Evolutionary conservation across 1,139 yeast species (phyloP), one percentile per base, ranked within the genome.

Genomic region (Debaryomyces sp.): DNA sequence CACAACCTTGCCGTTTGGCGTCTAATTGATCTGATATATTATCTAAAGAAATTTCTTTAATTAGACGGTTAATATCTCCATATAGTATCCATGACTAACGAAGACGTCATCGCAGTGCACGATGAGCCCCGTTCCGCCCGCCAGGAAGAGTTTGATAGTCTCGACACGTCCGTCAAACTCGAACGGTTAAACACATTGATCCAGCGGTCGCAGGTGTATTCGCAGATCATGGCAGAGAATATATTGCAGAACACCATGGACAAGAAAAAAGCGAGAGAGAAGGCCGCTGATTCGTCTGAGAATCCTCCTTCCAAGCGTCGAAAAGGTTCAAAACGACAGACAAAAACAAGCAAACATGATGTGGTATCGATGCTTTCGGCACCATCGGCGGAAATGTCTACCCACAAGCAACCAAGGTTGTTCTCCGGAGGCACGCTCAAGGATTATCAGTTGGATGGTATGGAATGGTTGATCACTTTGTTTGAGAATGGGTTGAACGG

Each of bases 401-500:
- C 59, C 29, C 67, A 68, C 38, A 62, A 65, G 30, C 96, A 91
- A 61, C 97, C 97, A 0, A 66, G 71, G 22, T 61, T 87, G 10
- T 64, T 92, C 5, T 71, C 82, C 1, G 94, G 94, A 9, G 89
- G 90, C 24, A 62, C 60, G 0, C 72, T 94, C 73, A 89, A 91
- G 60, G 87, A 84, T 29, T 92, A 94, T 62, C 99, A 94, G 65
- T 64, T 90, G 24, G 94, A 88, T 48, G 99, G 98, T 0, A 78
- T 92, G 49, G 92, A 89, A 56, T 94, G 98, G 98, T 70, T 94
- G 44, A 80, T 85, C 10, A 87, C 96, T 0, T 71, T 94, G 27
- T 94, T 87, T 63, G 96, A 92, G 63, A 94, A 94, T 65, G 99
- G 98, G 0, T 73, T 94, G 30, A 94, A 94, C 67, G 99, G 99